These are phyloP conservation scores for Geosmithia morbida DNA, from an alignment of 2,329 filamentous ascomycete species.

Conservation along the genomic window DNA sequence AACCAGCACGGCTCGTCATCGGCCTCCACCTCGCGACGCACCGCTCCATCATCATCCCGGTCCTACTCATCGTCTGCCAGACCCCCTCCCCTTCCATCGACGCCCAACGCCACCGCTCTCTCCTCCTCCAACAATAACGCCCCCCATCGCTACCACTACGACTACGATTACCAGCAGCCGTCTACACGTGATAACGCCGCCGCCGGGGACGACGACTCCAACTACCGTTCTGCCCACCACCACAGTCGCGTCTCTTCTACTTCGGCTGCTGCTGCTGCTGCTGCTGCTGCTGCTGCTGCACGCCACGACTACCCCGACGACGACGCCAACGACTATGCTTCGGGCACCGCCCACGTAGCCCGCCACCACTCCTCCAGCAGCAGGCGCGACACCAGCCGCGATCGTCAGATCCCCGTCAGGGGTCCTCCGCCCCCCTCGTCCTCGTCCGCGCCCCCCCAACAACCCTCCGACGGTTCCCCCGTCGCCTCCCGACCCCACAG, in stretches of 20 bases:
- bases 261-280: conserved; percentile 8
- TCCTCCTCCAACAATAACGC: not conserved
- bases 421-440: conserved; percentile 3
- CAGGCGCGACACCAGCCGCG: conserved; percentile 46
- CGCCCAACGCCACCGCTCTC: not conserved
- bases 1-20: not conserved
- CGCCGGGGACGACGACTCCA: not conserved
- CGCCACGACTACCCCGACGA: conserved; percentile 17
- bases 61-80: conserved; percentile 18
- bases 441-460: conserved; percentile 1
- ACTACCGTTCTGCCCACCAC: not conserved
- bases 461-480: not conserved
- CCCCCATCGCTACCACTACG: not conserved
- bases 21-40: conserved; percentile 3
- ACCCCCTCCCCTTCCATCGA: conserved; percentile 4
- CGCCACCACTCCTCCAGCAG: conserved; percentile 33
- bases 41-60: conserved; percentile 17
- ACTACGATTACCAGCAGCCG: not conserved
- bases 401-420: conserved; percentile 23
- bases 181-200: not conserved
- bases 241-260: conserved; percentile 3
- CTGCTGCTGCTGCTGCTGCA: conserved; percentile 11
- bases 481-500: conserved; percentile 22
- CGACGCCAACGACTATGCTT: conserved; percentile 57
- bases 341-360: conserved; percentile 56